Evolutionary conservation across 2,329 filamentous ascomycete species (phyloP).

Genomic region (Monosporascus sp.): DNA sequence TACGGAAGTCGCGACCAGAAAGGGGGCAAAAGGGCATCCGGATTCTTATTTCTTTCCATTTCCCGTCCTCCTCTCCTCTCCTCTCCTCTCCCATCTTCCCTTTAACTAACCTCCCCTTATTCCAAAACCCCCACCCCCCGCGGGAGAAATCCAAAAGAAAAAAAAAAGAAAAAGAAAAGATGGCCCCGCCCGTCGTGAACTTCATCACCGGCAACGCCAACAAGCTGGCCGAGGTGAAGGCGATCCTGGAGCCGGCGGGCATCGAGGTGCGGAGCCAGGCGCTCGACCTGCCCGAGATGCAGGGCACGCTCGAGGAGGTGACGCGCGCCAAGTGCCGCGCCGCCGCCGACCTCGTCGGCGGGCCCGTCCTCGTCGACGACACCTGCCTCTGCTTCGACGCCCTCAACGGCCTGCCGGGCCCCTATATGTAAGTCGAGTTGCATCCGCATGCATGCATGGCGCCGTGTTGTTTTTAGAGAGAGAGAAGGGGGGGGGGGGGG

Average conservation of each 20-base stretch:
- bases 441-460: conserved; percentile 34
- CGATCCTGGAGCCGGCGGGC: conserved; percentile 66
- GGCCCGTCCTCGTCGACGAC: conserved; percentile 88
- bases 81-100: no score
- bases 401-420: conserved; percentile 83
- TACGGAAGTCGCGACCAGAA: no score
- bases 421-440: conserved; percentile 63
- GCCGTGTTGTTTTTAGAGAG: neutral
- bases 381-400: conserved; percentile 92
- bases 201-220: conserved; percentile 97
- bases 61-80: no score
- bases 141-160: neutral
- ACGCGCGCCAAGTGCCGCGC: conserved; percentile 79
- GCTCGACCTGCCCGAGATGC: conserved; percentile 81
- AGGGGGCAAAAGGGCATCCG: no score
- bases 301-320: conserved; percentile 89
- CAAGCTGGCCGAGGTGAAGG: conserved; percentile 84
- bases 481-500: neutral
- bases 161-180: conserved; percentile 39
- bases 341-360: conserved; percentile 68
- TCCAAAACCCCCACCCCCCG: no score
- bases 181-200: conserved; percentile 50
- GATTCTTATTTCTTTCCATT: no score
- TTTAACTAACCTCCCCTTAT: no score
- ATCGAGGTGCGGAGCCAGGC: conserved; percentile 70